Conservation (phyloP, 2,329 filamentous ascomycete species). For the Fusarium sp. region DNA sequence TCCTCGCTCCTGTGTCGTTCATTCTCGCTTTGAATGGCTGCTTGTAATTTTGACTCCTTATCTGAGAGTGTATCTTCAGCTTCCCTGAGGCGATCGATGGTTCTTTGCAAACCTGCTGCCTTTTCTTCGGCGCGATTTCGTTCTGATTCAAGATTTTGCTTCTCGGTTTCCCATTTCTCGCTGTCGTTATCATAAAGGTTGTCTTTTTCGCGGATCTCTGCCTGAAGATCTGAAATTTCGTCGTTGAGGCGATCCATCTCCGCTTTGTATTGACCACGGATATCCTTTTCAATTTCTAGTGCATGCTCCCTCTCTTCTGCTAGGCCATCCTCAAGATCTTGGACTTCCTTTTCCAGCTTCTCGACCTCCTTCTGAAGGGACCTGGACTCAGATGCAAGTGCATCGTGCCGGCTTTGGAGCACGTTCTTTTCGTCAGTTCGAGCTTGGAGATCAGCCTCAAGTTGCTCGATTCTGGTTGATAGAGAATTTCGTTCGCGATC, state of each 20-base stretch:
- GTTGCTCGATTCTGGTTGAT: slow-evolving; percentile 63
- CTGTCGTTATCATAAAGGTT: slow-evolving; percentile 77
- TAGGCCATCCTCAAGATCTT: slow-evolving; percentile 61
- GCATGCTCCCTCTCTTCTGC: slow-evolving; percentile 68
- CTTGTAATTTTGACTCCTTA: slow-evolving; percentile 75
- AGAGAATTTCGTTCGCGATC: slow-evolving; percentile 51
- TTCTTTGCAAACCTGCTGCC: slow-evolving; percentile 74
- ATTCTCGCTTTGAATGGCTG: slow-evolving; percentile 76
- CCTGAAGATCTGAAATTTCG: slow-evolving; percentile 72
- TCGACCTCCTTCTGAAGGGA: slow-evolving; percentile 74
- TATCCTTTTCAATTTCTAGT: slow-evolving; percentile 69
- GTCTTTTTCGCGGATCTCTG: slow-evolving; percentile 75
- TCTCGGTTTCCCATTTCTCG: slow-evolving; percentile 77
- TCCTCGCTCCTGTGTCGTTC: slow-evolving; percentile 80
- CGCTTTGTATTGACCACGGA: slow-evolving; percentile 59
- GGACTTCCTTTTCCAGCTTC: slow-evolving; percentile 59
- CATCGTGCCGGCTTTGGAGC: slow-evolving; percentile 75
- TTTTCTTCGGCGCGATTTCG: slow-evolving; percentile 75
- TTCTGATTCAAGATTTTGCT: slow-evolving; percentile 72
- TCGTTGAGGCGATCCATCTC: slow-evolving; percentile 65
- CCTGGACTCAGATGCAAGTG: slow-evolving; percentile 72
- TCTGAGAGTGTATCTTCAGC: slow-evolving; percentile 74
- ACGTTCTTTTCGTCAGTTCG: slow-evolving; percentile 75
- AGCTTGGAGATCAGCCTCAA: slow-evolving; percentile 69
- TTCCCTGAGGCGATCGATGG: slow-evolving; percentile 76